Conservation (phyloP, 768 basidiomycete genomes). For the Boletus reticulatus region DNA sequence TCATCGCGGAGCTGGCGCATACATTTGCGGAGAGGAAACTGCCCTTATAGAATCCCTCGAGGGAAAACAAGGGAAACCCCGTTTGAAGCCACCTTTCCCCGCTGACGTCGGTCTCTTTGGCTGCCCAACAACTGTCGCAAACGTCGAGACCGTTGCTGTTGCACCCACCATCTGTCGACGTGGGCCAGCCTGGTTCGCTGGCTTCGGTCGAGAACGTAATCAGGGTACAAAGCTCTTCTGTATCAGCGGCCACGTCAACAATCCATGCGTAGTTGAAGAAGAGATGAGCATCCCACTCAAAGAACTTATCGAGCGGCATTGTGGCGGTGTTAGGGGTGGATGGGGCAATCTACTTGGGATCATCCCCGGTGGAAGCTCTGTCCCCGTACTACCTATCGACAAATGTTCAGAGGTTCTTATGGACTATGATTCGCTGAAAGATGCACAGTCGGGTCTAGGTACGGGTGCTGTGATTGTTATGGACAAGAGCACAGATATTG, state of each 20-base stretch:
- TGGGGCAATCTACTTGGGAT: constrained; percentile 99
- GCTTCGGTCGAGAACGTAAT: constrained; percentile 90
- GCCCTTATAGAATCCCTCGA: constrained; percentile 96
- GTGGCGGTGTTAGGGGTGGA: constrained; percentile 90
- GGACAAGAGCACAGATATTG: constrained; percentile 96
- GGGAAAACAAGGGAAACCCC: constrained; percentile 97
- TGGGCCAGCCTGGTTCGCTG: constrained; percentile 86
- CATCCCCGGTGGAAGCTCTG: constrained; percentile 92
- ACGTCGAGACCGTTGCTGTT: constrained; percentile 97
- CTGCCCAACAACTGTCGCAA: constrained; percentile 95
- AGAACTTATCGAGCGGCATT: constrained; percentile 95
- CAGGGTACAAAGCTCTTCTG: constrained; percentile 97
- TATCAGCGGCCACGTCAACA: constrained; percentile 96
- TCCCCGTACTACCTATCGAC: constrained; percentile 85
- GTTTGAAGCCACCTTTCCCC: constrained; percentile 98
- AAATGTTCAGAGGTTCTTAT: constrained; percentile 89
- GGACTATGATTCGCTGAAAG: constrained; percentile 98
- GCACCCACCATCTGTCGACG: constrained; percentile 95
- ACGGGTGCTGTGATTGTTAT: constrained; percentile 99
- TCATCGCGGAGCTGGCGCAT: constrained; percentile 97
- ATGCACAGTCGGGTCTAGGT: constrained; percentile 93
- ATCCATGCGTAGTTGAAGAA: constrained; percentile 96
- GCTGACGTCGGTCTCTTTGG: constrained; percentile 98
- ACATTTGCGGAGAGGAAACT: constrained; percentile 99
- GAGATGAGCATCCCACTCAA: constrained; percentile 98